Base-by-base conservation (phyloP, 345 rosid species). In the Garcia nutans region DNA sequence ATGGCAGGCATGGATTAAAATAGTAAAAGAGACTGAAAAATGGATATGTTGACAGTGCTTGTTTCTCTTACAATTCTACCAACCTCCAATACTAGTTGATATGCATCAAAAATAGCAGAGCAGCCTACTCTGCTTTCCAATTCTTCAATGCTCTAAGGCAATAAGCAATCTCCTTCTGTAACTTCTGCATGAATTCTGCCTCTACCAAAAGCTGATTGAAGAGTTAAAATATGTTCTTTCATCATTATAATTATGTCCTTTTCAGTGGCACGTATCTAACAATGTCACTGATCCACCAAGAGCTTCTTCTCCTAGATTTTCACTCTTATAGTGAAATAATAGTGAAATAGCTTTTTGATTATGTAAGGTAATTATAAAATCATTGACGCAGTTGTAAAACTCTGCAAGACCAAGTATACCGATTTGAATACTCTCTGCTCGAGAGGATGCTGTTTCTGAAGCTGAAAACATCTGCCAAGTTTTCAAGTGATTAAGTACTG, bases 141-240 rank as follows among this genome's bases (percentile, higher is more conserved):
- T 78, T 68, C 82, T 72, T 82, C 60, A 85, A 55, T 26, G 80
- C 45, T 55, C 19, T 26, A 23, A 82, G 78, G 73, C 28, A 77
- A 24, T 69, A 75, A 6, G 64, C 17, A 8, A 72, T 37, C 26
- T 66, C 80, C 65, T 69, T 80, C 49, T 69, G 78, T 20, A 60
- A 66, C 65, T 76, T 82, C 80, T 78, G 74, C 74, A 77, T 0
- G 77, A 81, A 65, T 79, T 58, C 42, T 8, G 15, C 81, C 85
- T 49, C 78, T 84, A 70, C 93, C 76, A 8, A 89, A 71, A 74
- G 88, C 81, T 41, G 87, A 85, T 52, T 88, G 91, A 77, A 89
- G 89, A 22, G 56, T 68, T 20, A 77, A 85, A 22, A 87, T 74
- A 72, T 81, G 78, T 68, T 85, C 84, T 57, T 84, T 79, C 65